A percentile compares a stretch with the other conserved stretches of the same genome.
Evolutionary conservation across 2,329 filamentous ascomycete species (phyloP).

Genomic region (Macroventuria anomochaeta): DNA sequence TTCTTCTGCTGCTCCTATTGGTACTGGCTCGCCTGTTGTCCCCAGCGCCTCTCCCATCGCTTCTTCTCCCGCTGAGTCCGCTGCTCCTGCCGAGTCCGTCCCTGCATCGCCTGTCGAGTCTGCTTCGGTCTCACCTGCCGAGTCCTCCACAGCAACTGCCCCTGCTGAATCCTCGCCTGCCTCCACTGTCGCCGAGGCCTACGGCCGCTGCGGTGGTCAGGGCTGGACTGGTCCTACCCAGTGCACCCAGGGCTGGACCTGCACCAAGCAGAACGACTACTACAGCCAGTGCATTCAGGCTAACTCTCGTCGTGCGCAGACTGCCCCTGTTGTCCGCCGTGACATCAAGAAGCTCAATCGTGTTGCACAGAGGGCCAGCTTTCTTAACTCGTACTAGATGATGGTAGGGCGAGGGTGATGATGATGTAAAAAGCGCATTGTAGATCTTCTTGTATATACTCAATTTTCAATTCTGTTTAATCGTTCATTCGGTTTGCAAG

Average conservation of each 20-base stretch:
- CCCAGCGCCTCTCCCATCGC: constrained; percentile 18
- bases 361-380: constrained; percentile 4
- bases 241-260: constrained; percentile 51
- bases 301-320: constrained; percentile 6
- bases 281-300: constrained; percentile 51
- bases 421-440: background rate
- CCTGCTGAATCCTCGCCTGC: constrained; percentile 9
- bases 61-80: constrained; percentile 8
- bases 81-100: constrained; percentile 3
- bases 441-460: constrained; percentile 14
- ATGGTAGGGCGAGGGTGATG: background rate
- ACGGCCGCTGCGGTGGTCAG: constrained; percentile 54
- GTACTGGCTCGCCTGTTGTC: constrained; percentile 9
- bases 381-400: background rate
- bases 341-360: constrained; percentile 16
- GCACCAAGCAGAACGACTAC: constrained; percentile 50
- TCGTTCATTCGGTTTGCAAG: background rate
- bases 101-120: constrained; percentile 10
- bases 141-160: constrained; percentile 5
- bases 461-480: constrained; percentile 1
- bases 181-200: constrained; percentile 24
- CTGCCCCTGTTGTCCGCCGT: constrained; percentile 8
- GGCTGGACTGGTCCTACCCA: constrained; percentile 49
- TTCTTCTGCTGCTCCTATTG: constrained; percentile 3
- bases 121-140: constrained; percentile 4